Percentiles rank a stretch among this genome's conserved stretches.
These are phyloP conservation scores for Psilocybe cubensis DNA, from an alignment of 768 basidiomycete genomes.

Conservation along the genomic window DNA sequence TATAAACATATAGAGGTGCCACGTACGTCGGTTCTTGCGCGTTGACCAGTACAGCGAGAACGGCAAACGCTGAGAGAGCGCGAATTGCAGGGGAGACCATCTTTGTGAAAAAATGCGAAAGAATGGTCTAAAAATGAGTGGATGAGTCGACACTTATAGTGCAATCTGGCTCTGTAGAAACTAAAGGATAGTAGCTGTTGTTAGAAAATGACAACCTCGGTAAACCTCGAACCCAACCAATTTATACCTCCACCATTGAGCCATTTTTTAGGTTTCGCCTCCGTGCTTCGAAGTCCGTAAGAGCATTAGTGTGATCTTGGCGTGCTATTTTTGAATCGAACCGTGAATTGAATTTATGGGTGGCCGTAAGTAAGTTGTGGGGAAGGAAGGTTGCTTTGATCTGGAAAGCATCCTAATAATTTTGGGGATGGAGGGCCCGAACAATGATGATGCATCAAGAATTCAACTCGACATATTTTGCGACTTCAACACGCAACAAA, in stretches of 20 bases:
- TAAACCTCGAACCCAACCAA: background rate
- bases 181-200: background rate
- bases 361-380: no score
- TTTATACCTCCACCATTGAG: background rate
- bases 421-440: no score
- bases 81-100: constrained; percentile 21
- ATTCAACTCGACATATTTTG: no score
- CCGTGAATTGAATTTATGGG: background rate
- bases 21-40: constrained; percentile 35
- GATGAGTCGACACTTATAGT: constrained; percentile 9
- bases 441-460: no score
- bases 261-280: no score
- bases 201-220: background rate
- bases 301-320: background rate
- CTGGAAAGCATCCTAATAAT: no score
- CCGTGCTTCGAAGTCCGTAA: no score
- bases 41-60: constrained; percentile 22
- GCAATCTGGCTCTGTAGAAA: background rate
- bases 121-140: constrained; percentile 24
- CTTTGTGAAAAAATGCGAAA: constrained; percentile 11
- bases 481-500: no score
- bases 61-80: constrained; percentile 13
- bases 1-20: background rate
- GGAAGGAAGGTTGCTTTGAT: no score
- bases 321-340: background rate